phyloP scores from a whole-genome alignment of 345 rosid genomes.

The Citrus unshiu region DNA sequence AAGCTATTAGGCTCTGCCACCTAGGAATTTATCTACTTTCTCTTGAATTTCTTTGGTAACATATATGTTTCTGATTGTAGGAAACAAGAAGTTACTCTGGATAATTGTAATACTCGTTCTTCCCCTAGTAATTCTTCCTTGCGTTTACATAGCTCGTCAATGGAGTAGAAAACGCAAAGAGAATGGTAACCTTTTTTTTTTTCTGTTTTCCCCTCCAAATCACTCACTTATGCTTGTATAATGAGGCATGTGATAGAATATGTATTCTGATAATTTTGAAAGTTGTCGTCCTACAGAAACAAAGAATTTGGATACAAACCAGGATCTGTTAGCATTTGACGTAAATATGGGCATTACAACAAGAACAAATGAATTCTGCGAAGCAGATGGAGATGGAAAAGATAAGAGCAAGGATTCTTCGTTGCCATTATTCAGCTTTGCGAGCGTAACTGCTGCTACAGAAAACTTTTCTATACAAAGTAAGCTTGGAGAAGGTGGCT shows the following conservation, averaged over 20 bases:
- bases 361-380: neutral
- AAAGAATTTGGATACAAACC: neutral
- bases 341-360: neutral
- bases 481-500: slow-evolving; percentile 41
- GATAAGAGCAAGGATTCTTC: neutral
- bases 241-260: neutral
- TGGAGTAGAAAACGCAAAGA: slow-evolving; percentile 5
- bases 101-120: neutral
- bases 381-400: neutral
- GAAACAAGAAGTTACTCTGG: neutral
- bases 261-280: too few species aligned
- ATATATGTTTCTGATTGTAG: neutral
- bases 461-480: slow-evolving; percentile 18
- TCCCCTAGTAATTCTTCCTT: neutral
- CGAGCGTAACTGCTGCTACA: slow-evolving; percentile 22
- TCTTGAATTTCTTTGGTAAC: neutral
- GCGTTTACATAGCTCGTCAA: neutral
- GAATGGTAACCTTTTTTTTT: neutral
- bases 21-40: neutral
- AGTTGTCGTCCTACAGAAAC: neutral
- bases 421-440: slow-evolving; percentile 25
- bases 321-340: slow-evolving; percentile 19
- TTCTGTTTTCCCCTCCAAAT: neutral
- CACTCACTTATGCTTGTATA: neutral
- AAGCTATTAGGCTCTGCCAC: neutral